Evolutionary conservation across 257 asterid species (phyloP).

Genomic region (Orobanche coerulescens): DNA sequence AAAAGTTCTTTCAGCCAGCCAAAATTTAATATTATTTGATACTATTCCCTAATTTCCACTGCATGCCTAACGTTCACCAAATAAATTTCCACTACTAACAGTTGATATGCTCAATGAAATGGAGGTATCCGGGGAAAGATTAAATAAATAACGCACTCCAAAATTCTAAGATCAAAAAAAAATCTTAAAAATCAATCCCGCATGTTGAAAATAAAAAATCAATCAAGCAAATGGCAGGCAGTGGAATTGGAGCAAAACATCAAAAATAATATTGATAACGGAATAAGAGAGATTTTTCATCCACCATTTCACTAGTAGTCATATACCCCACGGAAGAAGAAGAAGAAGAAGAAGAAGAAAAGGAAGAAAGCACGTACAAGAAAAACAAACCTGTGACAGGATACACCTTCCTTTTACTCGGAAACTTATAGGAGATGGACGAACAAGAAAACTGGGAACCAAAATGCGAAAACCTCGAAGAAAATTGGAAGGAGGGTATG

Average conservation of each 20-base stretch:
- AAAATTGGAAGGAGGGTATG: conserved; percentile 14
- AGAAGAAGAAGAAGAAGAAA: no score
- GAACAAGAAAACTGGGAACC: conserved; percentile 28
- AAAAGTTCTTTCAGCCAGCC: neutral
- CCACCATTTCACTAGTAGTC: no score
- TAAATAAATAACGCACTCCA: neutral
- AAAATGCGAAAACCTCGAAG: conserved; percentile 35
- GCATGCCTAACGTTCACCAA: neutral
- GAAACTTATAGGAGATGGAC: conserved; percentile 30
- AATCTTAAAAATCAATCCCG: conserved; percentile 8
- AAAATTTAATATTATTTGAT: neutral
- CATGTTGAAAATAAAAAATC: conserved; percentile 11
- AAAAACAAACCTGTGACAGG: conserved; percentile 39
- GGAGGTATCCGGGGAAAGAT: neutral
- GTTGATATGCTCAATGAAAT: neutral
- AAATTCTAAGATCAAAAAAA: no score
- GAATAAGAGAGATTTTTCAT: no score
- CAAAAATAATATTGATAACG: no score
- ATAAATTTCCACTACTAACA: neutral
- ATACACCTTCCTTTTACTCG: conserved; percentile 27
- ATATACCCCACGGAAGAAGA: no score
- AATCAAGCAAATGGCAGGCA: neutral
- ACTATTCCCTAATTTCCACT: neutral
- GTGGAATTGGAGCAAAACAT: neutral
- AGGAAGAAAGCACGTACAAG: neutral